Percentiles rank a stretch among this genome's conserved stretches.
phyloP scores from a whole-genome alignment of 2,329 filamentous ascomycete genomes.

The Aureobasidium subglaciale region DNA sequence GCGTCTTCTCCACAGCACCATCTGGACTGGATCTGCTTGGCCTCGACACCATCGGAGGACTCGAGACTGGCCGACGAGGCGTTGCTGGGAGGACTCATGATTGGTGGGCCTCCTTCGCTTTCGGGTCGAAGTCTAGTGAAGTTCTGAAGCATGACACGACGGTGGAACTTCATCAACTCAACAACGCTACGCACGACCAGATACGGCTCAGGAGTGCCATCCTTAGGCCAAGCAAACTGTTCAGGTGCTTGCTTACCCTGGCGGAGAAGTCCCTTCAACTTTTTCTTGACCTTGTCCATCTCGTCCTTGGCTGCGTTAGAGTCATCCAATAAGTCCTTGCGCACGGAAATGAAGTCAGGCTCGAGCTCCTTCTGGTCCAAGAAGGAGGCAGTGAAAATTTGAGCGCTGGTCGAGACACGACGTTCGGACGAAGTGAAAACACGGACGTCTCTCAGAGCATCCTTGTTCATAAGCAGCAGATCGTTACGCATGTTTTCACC shows the following conservation, averaged over 20 bases:
- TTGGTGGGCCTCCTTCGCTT: constrained; percentile 50
- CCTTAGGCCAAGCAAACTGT: constrained; percentile 93
- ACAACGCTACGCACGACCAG: constrained; percentile 88
- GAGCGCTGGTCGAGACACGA: constrained; percentile 88
- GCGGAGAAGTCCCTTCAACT: constrained; percentile 83
- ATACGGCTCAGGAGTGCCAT: constrained; percentile 88
- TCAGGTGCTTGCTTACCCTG: constrained; percentile 90
- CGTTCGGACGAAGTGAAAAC: constrained; percentile 95
- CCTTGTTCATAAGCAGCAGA: constrained; percentile 82
- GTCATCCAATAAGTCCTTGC: constrained; percentile 92
- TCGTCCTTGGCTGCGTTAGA: constrained; percentile 98
- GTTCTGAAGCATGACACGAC: constrained; percentile 90
- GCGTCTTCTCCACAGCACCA: constrained; percentile 98
- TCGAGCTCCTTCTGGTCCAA: constrained; percentile 78
- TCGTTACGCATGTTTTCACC: constrained; percentile 96
- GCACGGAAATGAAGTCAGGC: constrained; percentile 78
- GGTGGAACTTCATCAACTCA: constrained; percentile 95
- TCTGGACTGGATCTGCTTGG: constrained; percentile 62
- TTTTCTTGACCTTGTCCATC: constrained; percentile 99
- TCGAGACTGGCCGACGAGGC: constrained; percentile 35
- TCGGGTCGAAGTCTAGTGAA: constrained; percentile 66
- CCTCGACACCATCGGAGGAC: constrained; percentile 10
- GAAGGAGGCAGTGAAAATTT: constrained; percentile 91
- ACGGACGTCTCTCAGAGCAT: constrained; percentile 84
- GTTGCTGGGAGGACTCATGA: constrained; percentile 40